Percentiles rank a stretch among this genome's conserved stretches.
These are phyloP conservation scores for Phaffia tasmanica DNA, from an alignment of 768 basidiomycete species.

Conservation along the genomic window DNA sequence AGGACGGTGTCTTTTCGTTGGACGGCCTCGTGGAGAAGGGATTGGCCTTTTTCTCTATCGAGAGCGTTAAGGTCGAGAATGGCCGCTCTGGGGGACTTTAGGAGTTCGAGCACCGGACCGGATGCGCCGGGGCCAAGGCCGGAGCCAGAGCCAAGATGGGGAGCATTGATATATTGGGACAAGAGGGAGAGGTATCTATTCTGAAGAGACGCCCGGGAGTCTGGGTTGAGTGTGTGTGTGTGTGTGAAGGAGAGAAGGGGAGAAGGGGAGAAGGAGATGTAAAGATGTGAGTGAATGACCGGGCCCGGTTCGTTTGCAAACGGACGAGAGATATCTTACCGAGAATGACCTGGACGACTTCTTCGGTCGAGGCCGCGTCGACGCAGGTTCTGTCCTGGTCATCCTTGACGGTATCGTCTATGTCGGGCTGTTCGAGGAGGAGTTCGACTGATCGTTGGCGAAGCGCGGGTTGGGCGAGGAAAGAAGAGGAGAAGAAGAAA, in stretches of 20 bases:
- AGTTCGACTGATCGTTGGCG: slow-evolving; percentile 44
- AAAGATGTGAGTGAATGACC: no score
- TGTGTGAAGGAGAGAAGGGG: background rate
- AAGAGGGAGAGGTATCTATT: slow-evolving; percentile 58
- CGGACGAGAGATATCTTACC: slow-evolving; percentile 37
- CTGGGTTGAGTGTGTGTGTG: slow-evolving; percentile 5
- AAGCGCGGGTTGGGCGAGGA: background rate
- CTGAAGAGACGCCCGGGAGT: slow-evolving; percentile 24
- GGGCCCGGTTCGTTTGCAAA: no score
- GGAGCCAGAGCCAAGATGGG: slow-evolving; percentile 36
- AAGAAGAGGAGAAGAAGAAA: background rate
- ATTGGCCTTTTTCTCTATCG: slow-evolving; percentile 60
- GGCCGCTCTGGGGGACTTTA: slow-evolving; percentile 57
- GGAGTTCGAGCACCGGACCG: slow-evolving; percentile 39
- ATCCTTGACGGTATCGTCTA: slow-evolving; percentile 69
- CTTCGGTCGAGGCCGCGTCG: slow-evolving; percentile 62
- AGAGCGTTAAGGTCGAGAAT: slow-evolving; percentile 68
- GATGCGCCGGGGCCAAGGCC: slow-evolving; percentile 27
- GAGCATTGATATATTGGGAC: slow-evolving; percentile 60
- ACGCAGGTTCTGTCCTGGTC: slow-evolving; percentile 53
- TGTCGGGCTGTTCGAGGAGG: slow-evolving; percentile 63
- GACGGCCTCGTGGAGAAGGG: slow-evolving; percentile 78
- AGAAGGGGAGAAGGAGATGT: slow-evolving; percentile 29
- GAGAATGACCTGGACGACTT: slow-evolving; percentile 51
- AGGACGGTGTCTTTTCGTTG: slow-evolving; percentile 65